Base-by-base conservation (phyloP, 1,284 basidiomycete species). In the Coniferiporia weirii region DNA sequence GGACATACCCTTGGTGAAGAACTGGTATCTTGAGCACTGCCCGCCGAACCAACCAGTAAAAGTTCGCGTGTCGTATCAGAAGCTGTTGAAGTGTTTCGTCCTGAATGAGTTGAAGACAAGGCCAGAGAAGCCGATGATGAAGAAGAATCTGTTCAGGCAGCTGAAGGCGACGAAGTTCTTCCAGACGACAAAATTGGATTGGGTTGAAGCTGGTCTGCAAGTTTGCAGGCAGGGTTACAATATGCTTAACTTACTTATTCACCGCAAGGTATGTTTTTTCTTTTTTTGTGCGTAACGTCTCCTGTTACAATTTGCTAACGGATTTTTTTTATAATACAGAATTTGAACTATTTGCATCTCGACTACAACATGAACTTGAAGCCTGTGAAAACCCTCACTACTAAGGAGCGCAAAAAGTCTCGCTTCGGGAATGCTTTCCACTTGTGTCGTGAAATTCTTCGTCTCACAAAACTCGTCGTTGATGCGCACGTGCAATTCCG, bases 391-490 rank as follows among this genome's bases (percentile, higher is more conserved):
- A 99, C 97, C 1, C 79, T 99, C 52, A 99, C 97, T 5, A 99
- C 97, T 17, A 99, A 99, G 75, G 97, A 99, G 76, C 91, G 97
- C 58, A 99, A 99, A 78, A 99, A 99, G 80, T 98, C 95, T 53
- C 92, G 97, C 65, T 99, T 99, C 75, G 97, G 97, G 79, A 99
- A 99, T 73, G 96, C 97, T 7, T 99, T 93, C 84, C 97, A 99
- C 72, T 72, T 99, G 64, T 97, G 95, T 69, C 93, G 97, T 73
- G 97, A 99, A 76, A 96, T 99, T 63, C 79, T 98, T 40, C 92
- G 97, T 60, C 82, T 99, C 60, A 98, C 95, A 13, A 99, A 99
- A 75, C 89, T 99, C 44, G 93, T 99, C 57, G 97, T 99, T 67
- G 97, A 99, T 73, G 93, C 95, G 1, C 94, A 99, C 73, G 97